phyloP scores from a whole-genome alignment of 176 grass and related monocot species.

The Aegilops speltoides region DNA sequence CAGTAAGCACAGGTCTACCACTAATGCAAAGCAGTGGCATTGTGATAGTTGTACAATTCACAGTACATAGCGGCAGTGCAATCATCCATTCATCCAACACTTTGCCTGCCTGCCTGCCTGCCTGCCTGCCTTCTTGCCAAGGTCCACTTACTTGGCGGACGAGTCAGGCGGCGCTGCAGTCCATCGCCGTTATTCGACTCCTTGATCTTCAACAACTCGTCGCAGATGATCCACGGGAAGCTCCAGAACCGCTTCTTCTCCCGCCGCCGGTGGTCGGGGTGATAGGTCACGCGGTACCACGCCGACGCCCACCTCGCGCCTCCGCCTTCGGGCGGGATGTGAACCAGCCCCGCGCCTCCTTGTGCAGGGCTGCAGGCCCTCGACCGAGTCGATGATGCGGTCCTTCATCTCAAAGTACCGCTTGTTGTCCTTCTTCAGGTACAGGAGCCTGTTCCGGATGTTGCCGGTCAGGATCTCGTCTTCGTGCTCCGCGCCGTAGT shows the following conservation, averaged over 20 bases:
- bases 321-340: conserved; percentile 23
- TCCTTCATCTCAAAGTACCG: conserved; percentile 85
- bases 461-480: conserved; percentile 96
- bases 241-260: conserved; percentile 62
- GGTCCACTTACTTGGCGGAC: not conserved
- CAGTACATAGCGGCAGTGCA: no score
- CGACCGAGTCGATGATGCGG: conserved; percentile 67
- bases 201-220: conserved; percentile 62
- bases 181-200: conserved; percentile 21
- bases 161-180: not conserved
- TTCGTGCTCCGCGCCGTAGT: conserved; percentile 65
- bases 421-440: conserved; percentile 76
- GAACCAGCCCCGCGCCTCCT: conserved; percentile 55
- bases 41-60: no score
- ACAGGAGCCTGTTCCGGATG: conserved; percentile 63
- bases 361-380: conserved; percentile 55
- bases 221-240: conserved; percentile 75
- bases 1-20: no score
- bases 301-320: conserved; percentile 62
- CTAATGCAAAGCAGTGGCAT: no score
- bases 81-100: no score
- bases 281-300: conserved; percentile 85
- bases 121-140: not conserved
- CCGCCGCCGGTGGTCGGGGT: conserved; percentile 38
- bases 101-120: no score